Percentiles rank a stretch among this genome's conserved stretches.
Evolutionary conservation across 1,284 basidiomycete species (phyloP).

Genomic region (Rhodotorula sp.): DNA sequence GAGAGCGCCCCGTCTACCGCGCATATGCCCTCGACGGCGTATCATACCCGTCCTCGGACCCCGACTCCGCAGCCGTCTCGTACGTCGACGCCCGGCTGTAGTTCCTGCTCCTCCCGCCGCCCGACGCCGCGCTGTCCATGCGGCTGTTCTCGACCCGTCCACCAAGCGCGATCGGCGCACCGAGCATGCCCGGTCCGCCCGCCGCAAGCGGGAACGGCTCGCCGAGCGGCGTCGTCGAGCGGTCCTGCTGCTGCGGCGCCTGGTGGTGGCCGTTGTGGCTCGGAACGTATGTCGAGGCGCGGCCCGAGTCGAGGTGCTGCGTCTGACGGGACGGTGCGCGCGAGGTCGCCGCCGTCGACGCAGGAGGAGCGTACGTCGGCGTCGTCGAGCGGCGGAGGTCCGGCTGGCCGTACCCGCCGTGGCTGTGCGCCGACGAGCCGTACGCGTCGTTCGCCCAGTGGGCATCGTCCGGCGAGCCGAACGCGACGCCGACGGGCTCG

Average conservation of each 20-base stretch:
- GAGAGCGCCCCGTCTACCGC: neutral
- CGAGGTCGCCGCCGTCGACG: neutral
- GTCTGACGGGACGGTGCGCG: neutral
- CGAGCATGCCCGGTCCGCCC: neutral
- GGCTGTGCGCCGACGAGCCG: neutral
- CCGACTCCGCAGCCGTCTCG: conserved; percentile 4
- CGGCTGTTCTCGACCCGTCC: neutral
- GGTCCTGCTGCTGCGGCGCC: neutral
- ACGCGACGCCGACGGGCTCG: neutral
- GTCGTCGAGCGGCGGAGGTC: neutral
- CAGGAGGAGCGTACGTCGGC: neutral
- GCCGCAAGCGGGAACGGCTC: neutral
- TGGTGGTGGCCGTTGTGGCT: neutral
- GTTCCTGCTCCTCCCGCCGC: neutral
- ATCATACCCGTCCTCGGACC: neutral
- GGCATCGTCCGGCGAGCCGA: neutral
- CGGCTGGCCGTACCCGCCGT: neutral
- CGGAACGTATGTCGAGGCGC: neutral
- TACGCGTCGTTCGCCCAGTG: neutral
- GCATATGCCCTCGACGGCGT: neutral
- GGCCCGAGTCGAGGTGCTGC: neutral
- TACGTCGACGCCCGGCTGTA: conserved; percentile 7
- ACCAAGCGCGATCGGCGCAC: neutral
- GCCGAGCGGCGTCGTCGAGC: conserved; percentile 2
- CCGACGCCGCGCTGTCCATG: neutral